These are phyloP conservation scores for Suillus americanus DNA, from an alignment of 768 basidiomycete genomes.

Conservation along the genomic window DNA sequence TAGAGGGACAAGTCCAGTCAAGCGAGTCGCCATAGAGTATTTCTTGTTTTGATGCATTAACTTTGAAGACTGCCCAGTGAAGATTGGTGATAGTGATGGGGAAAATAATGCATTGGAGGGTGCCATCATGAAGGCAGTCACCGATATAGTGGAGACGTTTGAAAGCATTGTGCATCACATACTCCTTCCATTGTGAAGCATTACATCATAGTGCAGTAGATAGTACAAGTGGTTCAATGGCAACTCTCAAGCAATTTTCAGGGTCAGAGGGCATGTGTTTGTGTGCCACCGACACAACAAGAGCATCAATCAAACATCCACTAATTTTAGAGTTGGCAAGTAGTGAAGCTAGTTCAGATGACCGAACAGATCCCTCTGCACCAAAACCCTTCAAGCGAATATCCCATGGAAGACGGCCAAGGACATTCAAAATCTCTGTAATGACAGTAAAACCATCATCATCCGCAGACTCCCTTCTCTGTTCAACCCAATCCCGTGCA, in stretches of 20 bases:
- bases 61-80: not conserved
- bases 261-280: too few relatives aligned
- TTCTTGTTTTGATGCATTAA: not conserved
- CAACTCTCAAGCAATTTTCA: too few relatives aligned
- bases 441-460: too few relatives aligned
- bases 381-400: too few relatives aligned
- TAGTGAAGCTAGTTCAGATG: too few relatives aligned
- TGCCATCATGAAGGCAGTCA: not conserved
- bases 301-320: too few relatives aligned
- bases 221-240: not conserved
- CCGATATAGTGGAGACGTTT: not conserved
- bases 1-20: not conserved
- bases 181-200: not conserved
- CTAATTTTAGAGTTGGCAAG: too few relatives aligned
- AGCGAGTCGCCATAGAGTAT: not conserved
- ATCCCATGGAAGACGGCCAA: too few relatives aligned
- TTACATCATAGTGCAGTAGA: not conserved
- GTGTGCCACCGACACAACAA: too few relatives aligned
- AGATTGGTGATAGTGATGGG: not conserved
- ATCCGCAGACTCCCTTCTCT: not conserved
- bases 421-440: too few relatives aligned
- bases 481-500: not conserved
- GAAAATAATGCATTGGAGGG: not conserved
- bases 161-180: not conserved
- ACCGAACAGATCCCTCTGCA: too few relatives aligned